A percentile compares a stretch with the other conserved stretches of the same genome.
These are phyloP conservation scores for Diplogelasinospora grovesii DNA, from an alignment of 495 filamentous ascomycete genomes.

Conservation along the genomic window DNA sequence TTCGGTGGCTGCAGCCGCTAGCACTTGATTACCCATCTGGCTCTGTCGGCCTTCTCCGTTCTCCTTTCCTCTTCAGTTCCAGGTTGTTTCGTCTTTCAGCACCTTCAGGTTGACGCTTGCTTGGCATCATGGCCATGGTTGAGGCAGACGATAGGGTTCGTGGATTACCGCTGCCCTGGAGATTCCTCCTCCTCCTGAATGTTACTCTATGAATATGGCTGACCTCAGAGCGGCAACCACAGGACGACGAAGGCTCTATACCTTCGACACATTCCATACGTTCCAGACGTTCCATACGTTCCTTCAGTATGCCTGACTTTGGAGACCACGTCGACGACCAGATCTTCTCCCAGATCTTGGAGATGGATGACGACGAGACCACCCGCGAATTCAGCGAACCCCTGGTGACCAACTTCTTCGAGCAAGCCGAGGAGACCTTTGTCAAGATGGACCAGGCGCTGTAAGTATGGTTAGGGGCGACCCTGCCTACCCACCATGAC, in stretches of 20 bases:
- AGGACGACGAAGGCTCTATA: constrained; percentile 19
- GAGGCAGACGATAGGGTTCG: constrained; percentile 18
- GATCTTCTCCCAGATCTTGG: constrained; percentile 91
- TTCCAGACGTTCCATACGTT: no score
- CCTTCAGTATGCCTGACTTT: constrained; percentile 33
- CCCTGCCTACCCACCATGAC: no score
- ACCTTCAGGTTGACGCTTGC: neutral
- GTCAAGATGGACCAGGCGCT: constrained; percentile 71
- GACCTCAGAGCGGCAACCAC: constrained; percentile 5
- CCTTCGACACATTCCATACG: no score
- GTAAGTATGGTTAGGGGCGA: no score
- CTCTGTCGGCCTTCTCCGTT: constrained; percentile 2
- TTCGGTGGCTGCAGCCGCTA: constrained; percentile 7
- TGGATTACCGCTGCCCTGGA: constrained; percentile 2
- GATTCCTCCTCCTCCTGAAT: neutral
- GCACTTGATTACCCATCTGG: constrained; percentile 4
- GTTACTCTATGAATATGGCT: neutral
- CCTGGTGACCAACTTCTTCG: constrained; percentile 89
- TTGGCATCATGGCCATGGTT: constrained; percentile 11
- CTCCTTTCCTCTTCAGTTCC: neutral
- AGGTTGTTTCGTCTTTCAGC: neutral
- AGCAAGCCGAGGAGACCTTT: constrained; percentile 84
- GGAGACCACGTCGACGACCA: constrained; percentile 67
- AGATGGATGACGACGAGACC: constrained; percentile 87
- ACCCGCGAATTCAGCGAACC: constrained; percentile 71